Conservation (phyloP, 257 asterid genomes). For the Solanum neorickii region DNA sequence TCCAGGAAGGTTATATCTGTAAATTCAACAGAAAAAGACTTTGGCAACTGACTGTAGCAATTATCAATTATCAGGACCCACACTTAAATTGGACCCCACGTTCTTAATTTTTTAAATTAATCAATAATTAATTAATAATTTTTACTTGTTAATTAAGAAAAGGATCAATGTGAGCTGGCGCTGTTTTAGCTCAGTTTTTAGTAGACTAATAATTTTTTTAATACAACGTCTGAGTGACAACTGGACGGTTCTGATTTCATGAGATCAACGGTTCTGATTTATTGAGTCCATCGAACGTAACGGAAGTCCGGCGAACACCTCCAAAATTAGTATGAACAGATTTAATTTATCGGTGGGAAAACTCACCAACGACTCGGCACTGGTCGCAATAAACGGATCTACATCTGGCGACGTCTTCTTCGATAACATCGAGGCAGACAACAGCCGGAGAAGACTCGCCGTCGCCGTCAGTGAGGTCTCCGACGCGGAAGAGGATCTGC, state of each 20-base stretch:
- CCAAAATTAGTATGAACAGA: neutral
- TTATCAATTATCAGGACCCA: neutral
- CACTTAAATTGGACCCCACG: neutral
- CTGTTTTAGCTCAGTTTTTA: neutral
- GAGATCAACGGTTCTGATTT: neutral
- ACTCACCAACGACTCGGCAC: slow-evolving; percentile 99
- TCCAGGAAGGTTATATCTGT: neutral
- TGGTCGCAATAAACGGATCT: slow-evolving; percentile 93
- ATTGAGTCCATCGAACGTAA: neutral
- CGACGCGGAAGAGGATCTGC: slow-evolving; percentile 82
- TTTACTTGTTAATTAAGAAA: neutral
- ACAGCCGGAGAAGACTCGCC: slow-evolving; percentile 30
- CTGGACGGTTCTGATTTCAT: neutral
- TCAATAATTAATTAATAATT: neutral
- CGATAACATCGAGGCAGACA: slow-evolving; percentile 72
- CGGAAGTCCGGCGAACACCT: neutral
- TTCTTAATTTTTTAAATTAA: neutral
- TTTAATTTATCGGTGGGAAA: slow-evolving; percentile 11
- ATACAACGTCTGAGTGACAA: neutral
- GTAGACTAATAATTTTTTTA: neutral
- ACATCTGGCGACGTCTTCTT: slow-evolving; percentile 91
- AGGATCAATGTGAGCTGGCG: neutral
- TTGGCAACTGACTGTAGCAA: neutral
- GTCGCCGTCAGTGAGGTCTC: slow-evolving; percentile 39
- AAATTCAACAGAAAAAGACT: neutral